Conservation (phyloP, 2,329 filamentous ascomycete species). For the Trichoderma sp. region DNA sequence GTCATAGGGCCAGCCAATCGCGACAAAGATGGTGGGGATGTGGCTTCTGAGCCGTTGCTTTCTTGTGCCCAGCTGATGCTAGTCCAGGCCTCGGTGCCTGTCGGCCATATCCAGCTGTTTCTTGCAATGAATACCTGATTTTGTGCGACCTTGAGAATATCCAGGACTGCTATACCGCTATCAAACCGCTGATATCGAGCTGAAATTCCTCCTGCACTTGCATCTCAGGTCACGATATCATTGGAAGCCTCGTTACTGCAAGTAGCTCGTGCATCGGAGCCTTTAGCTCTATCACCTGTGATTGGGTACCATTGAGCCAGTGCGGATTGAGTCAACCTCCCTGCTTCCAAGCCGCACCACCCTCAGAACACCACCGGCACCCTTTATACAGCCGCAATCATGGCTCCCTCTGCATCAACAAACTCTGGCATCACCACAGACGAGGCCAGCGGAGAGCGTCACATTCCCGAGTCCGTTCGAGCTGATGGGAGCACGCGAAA, state of each 20-base stretch:
- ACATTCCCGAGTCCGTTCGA: constrained; percentile 84
- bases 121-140: background rate
- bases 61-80: background rate
- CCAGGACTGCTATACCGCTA: background rate
- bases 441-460: constrained; percentile 73
- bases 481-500: constrained; percentile 89
- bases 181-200: background rate
- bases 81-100: constrained; percentile 9
- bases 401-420: constrained; percentile 52
- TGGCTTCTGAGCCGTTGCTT: background rate
- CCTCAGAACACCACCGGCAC: background rate
- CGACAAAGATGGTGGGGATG: constrained; percentile 12
- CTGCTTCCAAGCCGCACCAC: background rate
- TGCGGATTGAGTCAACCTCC: background rate
- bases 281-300: background rate
- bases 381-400: constrained; percentile 50
- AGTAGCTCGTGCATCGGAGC: background rate
- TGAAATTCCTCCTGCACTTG: background rate
- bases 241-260: background rate
- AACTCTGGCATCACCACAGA: constrained; percentile 78
- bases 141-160: background rate
- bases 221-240: background rate
- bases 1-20: constrained; percentile 8
- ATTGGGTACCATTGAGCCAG: constrained; percentile 12
- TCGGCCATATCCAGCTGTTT: background rate